Percentiles rank a stretch among this genome's conserved stretches.
Conservation (phyloP, 495 filamentous ascomycete species). For the Monascus purpureus region DNA sequence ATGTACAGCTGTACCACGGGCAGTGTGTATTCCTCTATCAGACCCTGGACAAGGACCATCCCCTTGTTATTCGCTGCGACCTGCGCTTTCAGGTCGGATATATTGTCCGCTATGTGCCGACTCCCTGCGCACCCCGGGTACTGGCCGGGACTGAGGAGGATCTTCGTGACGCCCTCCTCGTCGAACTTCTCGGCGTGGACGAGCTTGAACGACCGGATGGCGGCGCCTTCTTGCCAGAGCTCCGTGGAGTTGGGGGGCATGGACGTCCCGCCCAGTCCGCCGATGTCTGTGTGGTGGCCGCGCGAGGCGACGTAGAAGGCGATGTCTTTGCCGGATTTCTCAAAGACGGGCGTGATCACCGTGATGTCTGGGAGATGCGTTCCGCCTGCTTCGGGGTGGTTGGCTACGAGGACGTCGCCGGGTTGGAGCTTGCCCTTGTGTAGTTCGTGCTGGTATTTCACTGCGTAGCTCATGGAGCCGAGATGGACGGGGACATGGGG, state of each 20-base stretch:
- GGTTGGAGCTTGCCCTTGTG: slow-evolving; percentile 77
- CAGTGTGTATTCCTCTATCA: slow-evolving; percentile 86
- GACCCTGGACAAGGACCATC: slow-evolving; percentile 54
- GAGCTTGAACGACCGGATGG: slow-evolving; percentile 85
- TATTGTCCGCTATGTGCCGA: slow-evolving; percentile 74
- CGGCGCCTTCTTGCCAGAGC: slow-evolving; percentile 82
- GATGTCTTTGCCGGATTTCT: slow-evolving; percentile 52
- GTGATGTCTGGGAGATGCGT: slow-evolving; percentile 88
- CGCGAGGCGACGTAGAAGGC: slow-evolving; percentile 94
- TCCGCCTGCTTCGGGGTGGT: slow-evolving; percentile 89
- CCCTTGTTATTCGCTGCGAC: slow-evolving; percentile 93
- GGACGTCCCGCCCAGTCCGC: slow-evolving; percentile 82
- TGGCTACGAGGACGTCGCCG: slow-evolving; percentile 90
- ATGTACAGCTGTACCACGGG: slow-evolving; percentile 88
- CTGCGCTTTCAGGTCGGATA: slow-evolving; percentile 91
- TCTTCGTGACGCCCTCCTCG: slow-evolving; percentile 65
- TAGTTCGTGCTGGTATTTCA: slow-evolving; percentile 81
- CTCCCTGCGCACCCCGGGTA: slow-evolving; percentile 83
- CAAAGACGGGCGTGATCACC: slow-evolving; percentile 78
- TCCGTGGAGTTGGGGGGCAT: slow-evolving; percentile 93
- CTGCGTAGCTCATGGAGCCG: slow-evolving; percentile 88
- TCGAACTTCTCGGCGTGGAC: slow-evolving; percentile 83
- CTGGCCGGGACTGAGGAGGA: slow-evolving; percentile 62
- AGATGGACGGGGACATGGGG: slow-evolving; percentile 92
- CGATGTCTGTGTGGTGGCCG: slow-evolving; percentile 82